These are phyloP conservation scores for Fonsecaea pedrosoi DNA, from an alignment of 2,329 filamentous ascomycete species.

Conservation along the genomic window DNA sequence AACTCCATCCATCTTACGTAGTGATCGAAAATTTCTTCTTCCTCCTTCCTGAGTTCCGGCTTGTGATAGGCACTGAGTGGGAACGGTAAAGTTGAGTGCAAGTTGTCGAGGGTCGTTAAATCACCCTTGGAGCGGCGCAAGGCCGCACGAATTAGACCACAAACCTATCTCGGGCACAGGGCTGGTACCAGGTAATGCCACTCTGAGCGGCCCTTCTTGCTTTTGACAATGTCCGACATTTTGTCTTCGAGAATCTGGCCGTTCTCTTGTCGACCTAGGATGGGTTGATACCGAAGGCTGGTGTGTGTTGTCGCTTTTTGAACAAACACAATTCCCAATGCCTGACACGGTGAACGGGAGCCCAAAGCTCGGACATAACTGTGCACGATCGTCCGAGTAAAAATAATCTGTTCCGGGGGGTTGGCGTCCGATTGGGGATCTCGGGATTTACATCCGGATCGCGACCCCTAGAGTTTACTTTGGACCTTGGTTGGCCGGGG, in stretches of 20 bases:
- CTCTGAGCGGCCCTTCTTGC: slow-evolving; percentile 7
- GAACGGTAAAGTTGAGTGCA: slow-evolving; percentile 7
- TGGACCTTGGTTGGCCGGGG: no score
- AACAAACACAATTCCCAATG: no score
- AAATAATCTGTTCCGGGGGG: no score
- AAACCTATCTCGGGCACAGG: background rate
- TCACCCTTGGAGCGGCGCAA: background rate
- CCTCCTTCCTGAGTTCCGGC: slow-evolving; percentile 5
- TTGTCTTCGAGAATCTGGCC: background rate
- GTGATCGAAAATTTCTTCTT: slow-evolving; percentile 9
- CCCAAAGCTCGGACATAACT: no score
- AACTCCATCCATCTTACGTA: slow-evolving; percentile 8
- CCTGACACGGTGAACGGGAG: no score
- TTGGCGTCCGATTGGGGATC: no score
- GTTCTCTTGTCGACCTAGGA: no score
- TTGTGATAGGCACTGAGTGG: slow-evolving; percentile 6
- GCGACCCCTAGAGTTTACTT: no score
- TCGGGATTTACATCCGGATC: no score
- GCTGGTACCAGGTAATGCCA: slow-evolving; percentile 10
- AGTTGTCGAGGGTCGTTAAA: background rate
- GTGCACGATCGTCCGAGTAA: no score
- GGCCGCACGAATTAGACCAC: background rate
- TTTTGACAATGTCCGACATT: slow-evolving; percentile 2
- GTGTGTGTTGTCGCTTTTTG: no score
- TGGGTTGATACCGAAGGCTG: no score